Base-by-base conservation (phyloP, 78 protist species). In the Corallochytrium limacisporum region DNA sequence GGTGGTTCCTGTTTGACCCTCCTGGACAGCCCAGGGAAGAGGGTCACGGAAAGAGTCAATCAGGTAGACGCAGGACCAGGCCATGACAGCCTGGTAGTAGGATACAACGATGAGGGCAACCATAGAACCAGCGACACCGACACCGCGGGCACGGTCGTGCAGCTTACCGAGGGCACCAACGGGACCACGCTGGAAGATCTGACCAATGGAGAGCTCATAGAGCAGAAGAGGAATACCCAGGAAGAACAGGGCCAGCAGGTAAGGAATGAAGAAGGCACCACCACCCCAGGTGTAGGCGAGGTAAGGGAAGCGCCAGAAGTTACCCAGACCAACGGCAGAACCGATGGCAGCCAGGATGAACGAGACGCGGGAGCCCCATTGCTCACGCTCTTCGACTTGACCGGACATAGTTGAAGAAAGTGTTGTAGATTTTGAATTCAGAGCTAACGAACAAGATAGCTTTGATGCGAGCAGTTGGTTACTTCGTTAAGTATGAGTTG, bases 301-400 rank as follows among this genome's bases (percentile, higher is more conserved):
- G 33, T 47, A 62, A 12, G 81, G 81, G 46, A 75, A 75, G 18
- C 81, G 53, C 81, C 81, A 75, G 28, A 67, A 10, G 60, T 75
- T 75, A 24, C 81, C 81, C 13, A 75, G 48, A 7, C 81, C 81
- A 13, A 75, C 26, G 39, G 81, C 81, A n/a, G 62, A 38, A 18
- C 81, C 81, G 15, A 75, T 16, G 22, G 8, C 28, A 9, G 74
- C 66, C 32, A 75, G 8, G 18, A 75, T 62, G n/a, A 63, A 63
- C 26, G 49, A 22, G 33, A 32, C 9, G 9, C 60, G 7, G 18
- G 49, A 40, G 20, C 69, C 60, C 69, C 69, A 63, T 18, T 28
- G 7, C n/a, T 60, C 65, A 40, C 29, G 44, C 20, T 22, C 44
- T n/a, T n/a, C n/a, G n/a, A n/a, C n/a, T n/a, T n/a, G n/a, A n/a